Percentiles rank a stretch among this genome's conserved stretches.
Conservation (phyloP, 1,139 yeast species). For the Candida sojae region DNA sequence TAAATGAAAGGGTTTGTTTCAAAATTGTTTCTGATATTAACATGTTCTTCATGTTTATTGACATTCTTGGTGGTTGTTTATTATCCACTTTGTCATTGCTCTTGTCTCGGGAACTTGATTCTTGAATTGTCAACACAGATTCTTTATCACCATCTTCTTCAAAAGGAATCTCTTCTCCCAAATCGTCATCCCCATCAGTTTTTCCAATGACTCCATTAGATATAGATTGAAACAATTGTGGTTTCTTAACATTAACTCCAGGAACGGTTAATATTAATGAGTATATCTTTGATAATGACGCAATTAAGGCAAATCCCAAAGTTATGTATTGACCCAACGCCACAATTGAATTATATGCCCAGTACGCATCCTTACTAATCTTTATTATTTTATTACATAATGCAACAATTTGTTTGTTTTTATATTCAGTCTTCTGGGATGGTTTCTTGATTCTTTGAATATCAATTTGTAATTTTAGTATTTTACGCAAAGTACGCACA, state of each 20-base stretch:
- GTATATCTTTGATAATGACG: conserved; percentile 51
- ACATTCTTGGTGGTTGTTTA: neutral
- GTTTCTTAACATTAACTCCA: conserved; percentile 6
- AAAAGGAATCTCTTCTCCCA: conserved; percentile 24
- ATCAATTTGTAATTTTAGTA: conserved; percentile 28
- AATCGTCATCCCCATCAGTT: conserved; percentile 22
- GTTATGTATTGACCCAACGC: conserved; percentile 79
- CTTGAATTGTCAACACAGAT: neutral
- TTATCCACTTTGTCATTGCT: conserved; percentile 4
- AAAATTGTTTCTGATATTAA: neutral
- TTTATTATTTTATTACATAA: conserved; percentile 36
- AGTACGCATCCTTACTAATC: conserved; percentile 51
- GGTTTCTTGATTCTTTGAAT: conserved; percentile 16
- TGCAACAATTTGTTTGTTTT: conserved; percentile 19
- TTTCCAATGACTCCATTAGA: conserved; percentile 1
- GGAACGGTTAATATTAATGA: conserved; percentile 27
- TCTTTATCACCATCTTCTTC: conserved; percentile 7
- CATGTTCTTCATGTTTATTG: neutral
- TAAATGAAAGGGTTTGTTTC: neutral
- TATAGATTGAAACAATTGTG: neutral
- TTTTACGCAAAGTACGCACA: conserved; percentile 54
- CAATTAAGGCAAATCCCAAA: conserved; percentile 71
- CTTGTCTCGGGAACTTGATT: neutral
- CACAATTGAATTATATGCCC: conserved; percentile 63
- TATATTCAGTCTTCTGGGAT: conserved; percentile 10